Percentiles rank a stretch among this genome's conserved stretches.
These are phyloP conservation scores for Luvunga scandens DNA, from an alignment of 345 rosid species.

Conservation along the genomic window DNA sequence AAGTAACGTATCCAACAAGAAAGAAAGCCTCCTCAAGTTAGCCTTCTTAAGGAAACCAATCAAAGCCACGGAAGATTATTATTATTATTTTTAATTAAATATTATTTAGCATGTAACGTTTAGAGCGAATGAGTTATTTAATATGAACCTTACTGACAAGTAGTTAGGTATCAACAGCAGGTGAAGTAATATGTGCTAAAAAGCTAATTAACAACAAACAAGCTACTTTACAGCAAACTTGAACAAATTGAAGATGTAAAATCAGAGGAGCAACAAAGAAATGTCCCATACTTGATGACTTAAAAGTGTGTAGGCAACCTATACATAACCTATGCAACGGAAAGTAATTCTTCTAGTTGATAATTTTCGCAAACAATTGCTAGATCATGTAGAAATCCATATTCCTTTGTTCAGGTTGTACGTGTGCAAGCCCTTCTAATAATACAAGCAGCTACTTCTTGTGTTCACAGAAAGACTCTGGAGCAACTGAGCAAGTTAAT, in stretches of 20 bases:
- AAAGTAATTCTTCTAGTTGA: neutral
- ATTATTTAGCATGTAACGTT: neutral
- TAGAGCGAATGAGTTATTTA: neutral
- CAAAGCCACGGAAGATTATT: neutral
- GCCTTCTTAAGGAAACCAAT: conserved; percentile 31
- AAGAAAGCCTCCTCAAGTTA: conserved; percentile 44
- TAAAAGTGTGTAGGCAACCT: neutral
- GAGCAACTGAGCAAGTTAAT: neutral
- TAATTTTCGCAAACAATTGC: neutral
- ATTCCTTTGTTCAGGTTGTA: neutral
- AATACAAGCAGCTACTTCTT: neutral
- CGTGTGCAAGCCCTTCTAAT: neutral
- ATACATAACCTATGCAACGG: neutral
- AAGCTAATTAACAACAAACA: neutral
- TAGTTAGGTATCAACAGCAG: neutral
- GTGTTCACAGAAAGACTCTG: neutral
- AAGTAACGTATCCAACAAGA: conserved; percentile 46
- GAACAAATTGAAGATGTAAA: neutral
- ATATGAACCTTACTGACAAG: neutral
- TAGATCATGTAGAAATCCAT: neutral
- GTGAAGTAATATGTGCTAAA: neutral
- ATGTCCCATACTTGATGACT: neutral
- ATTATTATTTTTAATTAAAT: too few relatives aligned
- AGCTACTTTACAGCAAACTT: too few relatives aligned
- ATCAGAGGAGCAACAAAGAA: neutral